A percentile compares a stretch with the other conserved stretches of the same genome.
Conservation (phyloP, 2,329 filamentous ascomycete genomes). For the Ramularia collo-cygni region DNA sequence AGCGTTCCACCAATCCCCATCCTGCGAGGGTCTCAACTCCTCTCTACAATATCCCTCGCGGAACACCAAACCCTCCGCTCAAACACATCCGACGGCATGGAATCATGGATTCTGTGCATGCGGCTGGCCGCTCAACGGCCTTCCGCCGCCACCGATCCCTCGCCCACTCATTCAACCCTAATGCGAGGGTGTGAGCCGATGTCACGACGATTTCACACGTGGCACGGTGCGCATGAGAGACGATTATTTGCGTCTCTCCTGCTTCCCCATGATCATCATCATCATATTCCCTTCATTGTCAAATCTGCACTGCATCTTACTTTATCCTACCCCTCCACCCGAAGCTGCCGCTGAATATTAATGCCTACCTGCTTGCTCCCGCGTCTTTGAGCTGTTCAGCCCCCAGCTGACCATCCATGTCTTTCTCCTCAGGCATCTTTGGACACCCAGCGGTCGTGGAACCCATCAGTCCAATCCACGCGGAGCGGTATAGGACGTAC, state of each 20-base stretch:
- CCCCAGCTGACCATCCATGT: constrained; percentile 22
- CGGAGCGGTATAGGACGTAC: no score
- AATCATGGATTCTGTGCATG: constrained; percentile 18
- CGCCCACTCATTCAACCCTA: constrained; percentile 10
- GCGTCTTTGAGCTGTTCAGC: constrained; percentile 15
- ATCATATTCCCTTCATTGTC: constrained; percentile 8
- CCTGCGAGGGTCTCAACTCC: constrained; percentile 1
- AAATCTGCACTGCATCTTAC: constrained; percentile 13
- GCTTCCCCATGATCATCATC: constrained; percentile 1
- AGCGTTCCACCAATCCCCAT: neutral
- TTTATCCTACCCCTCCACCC: no score
- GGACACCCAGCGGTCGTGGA: constrained; percentile 14
- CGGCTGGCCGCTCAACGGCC: constrained; percentile 14
- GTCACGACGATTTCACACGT: constrained; percentile 1
- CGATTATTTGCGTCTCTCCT: neutral
- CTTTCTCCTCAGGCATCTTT: constrained; percentile 19
- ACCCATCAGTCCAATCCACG: no score
- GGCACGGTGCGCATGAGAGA: neutral
- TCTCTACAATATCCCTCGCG: no score
- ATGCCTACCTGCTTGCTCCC: no score
- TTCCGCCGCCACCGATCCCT: constrained; percentile 9
- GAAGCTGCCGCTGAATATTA: no score
- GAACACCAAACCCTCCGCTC: constrained; percentile 4
- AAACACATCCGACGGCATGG: constrained; percentile 18
- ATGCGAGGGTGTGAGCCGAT: constrained; percentile 3